A percentile compares a stretch with the other conserved stretches of the same genome.
Conservation (phyloP, 345 rosid genomes). For the Excoecaria cochinchinensis region DNA sequence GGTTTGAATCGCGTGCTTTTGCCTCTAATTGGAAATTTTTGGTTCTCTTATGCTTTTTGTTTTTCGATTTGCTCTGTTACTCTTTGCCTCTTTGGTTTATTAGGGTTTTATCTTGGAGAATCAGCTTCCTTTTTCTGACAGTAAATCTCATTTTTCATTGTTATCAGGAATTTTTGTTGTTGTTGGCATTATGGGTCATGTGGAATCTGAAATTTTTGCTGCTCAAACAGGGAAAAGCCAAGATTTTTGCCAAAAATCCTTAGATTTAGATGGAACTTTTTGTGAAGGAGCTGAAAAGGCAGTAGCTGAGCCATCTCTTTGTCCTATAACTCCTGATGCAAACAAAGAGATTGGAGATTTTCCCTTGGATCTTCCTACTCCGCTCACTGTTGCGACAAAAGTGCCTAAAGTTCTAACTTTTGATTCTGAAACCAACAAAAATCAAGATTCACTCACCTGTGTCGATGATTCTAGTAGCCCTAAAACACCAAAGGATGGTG, state of each 20-base stretch:
- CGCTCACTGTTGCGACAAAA: constrained; percentile 29
- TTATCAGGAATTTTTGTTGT: constrained; percentile 8
- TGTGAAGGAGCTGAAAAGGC: constrained; percentile 6
- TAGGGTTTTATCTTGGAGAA: background rate
- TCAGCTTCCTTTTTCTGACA: background rate
- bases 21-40: background rate
- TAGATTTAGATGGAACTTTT: constrained; percentile 9
- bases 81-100: background rate
- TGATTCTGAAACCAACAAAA: constrained; percentile 12
- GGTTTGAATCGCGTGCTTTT: background rate
- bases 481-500: constrained; percentile 45
- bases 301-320: constrained; percentile 23
- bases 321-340: constrained; percentile 42
- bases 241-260: constrained; percentile 11
- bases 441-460: constrained; percentile 8
- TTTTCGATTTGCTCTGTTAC: background rate
- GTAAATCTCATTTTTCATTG: background rate
- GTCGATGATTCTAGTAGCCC: constrained; percentile 24
- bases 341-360: constrained; percentile 42
- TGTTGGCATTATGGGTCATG: background rate
- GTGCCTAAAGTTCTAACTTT: constrained; percentile 19
- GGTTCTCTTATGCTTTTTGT: background rate
- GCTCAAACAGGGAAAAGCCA: background rate
- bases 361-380: constrained; percentile 31
- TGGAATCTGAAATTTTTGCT: constrained; percentile 30